These are phyloP conservation scores for Komagataella populi DNA, from an alignment of 805 yeast species.

Conservation along the genomic window DNA sequence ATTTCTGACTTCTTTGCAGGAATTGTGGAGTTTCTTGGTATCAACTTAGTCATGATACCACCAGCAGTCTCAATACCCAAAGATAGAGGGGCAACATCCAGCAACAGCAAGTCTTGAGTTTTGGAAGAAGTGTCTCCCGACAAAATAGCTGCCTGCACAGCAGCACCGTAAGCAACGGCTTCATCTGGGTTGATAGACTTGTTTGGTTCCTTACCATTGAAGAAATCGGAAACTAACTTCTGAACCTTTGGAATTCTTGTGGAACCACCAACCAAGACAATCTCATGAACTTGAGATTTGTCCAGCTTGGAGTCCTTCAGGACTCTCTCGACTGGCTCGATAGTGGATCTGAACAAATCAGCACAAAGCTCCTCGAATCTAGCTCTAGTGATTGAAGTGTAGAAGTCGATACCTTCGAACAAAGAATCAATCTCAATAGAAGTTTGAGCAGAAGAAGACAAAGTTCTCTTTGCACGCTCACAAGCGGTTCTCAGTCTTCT, in stretches of 20 bases:
- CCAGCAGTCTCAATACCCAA: conserved; percentile 98
- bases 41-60: conserved; percentile 97
- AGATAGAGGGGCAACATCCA: conserved; percentile 96
- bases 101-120: conserved; percentile 88
- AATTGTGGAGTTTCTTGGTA: conserved; percentile 95
- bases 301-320: conserved; percentile 73
- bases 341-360: conserved; percentile 84
- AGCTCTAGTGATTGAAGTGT: conserved; percentile 93
- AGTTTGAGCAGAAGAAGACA: conserved; percentile 92
- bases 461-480: conserved; percentile 98
- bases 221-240: conserved; percentile 89
- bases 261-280: conserved; percentile 93
- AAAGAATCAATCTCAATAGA: conserved; percentile 91
- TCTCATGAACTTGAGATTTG: conserved; percentile 60
- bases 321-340: conserved; percentile 91
- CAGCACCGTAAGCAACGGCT: conserved; percentile 99
- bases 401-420: conserved; percentile 92
- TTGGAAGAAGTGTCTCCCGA: conserved; percentile 90
- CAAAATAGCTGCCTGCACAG: conserved; percentile 94
- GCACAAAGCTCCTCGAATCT: conserved; percentile 96
- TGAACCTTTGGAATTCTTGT: conserved; percentile 97
- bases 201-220: conserved; percentile 95
- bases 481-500: conserved; percentile 98
- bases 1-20: conserved; percentile 97
- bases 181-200: conserved; percentile 96